Evolutionary conservation across 192 early-diverging fungal genomes (phyloP).

Genomic region (Umbelopsis ramanniana): DNA sequence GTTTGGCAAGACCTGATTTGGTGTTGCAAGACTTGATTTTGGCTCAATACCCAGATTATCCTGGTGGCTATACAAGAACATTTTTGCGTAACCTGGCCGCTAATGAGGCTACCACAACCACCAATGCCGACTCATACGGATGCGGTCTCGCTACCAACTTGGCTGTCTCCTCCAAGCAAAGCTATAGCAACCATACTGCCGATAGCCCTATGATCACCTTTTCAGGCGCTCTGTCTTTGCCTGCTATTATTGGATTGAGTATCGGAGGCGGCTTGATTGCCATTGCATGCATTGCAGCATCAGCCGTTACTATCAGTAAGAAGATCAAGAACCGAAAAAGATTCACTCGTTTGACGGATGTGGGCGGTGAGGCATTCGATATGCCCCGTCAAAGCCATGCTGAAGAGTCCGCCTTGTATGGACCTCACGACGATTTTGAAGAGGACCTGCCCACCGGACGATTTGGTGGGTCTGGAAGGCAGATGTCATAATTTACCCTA

Average conservation of each 20-base stretch:
- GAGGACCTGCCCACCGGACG: slow-evolving; percentile 3
- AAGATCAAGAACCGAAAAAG: slow-evolving; percentile 29
- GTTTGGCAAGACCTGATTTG: slow-evolving; percentile 49
- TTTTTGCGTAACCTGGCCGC: slow-evolving; percentile 43
- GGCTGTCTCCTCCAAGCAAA: background rate
- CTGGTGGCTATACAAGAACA: background rate
- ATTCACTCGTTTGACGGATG: slow-evolving; percentile 3
- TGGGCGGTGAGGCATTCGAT: slow-evolving; percentile 26
- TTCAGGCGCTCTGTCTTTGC: slow-evolving; percentile 11
- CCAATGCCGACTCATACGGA: slow-evolving; percentile 20
- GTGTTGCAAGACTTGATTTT: slow-evolving; percentile 47
- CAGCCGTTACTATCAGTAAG: slow-evolving; percentile 29
- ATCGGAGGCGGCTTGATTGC: slow-evolving; percentile 45
- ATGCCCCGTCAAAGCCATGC: slow-evolving; percentile 24
- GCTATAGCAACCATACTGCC: slow-evolving; percentile 18
- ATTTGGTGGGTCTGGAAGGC: slow-evolving; percentile 13
- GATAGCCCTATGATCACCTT: slow-evolving; percentile 18
- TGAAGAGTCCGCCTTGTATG: slow-evolving; percentile 1
- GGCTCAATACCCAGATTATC: slow-evolving; percentile 43
- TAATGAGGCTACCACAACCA: background rate
- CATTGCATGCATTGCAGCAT: slow-evolving; percentile 40
- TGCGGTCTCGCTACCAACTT: slow-evolving; percentile 18
- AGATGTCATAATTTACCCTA: slow-evolving; percentile 9
- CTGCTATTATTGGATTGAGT: slow-evolving; percentile 43
- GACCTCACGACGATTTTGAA: background rate